A percentile compares a stretch with the other conserved stretches of the same genome.
Conservation (phyloP, 768 basidiomycete genomes). For the Suillus bovinus region DNA sequence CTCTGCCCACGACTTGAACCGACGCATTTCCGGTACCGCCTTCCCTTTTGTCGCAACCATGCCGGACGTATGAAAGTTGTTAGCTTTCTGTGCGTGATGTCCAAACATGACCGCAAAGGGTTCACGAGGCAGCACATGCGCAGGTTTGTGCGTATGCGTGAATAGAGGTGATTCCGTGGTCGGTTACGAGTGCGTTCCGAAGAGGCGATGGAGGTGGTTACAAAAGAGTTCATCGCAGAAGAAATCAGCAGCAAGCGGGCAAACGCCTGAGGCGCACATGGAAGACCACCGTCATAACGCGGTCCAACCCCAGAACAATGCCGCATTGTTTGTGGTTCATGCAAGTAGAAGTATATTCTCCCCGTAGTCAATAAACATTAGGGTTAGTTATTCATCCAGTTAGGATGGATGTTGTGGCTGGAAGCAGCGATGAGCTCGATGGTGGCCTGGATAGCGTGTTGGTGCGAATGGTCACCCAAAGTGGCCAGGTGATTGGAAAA, state of each 20-base stretch:
- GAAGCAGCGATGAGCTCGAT: conserved; percentile 32
- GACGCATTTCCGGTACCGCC: conserved; percentile 51
- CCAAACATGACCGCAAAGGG: conserved; percentile 33
- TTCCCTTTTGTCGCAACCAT: conserved; percentile 36
- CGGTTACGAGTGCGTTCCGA: conserved; percentile 48
- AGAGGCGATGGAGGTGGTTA: conserved; percentile 43
- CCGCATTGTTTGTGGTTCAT: conserved; percentile 21
- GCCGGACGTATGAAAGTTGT: conserved; percentile 26
- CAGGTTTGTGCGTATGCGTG: conserved; percentile 43
- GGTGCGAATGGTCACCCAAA: conserved; percentile 43
- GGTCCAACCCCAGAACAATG: conserved; percentile 20
- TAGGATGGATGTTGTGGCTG: conserved; percentile 56
- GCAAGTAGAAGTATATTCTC: conserved; percentile 27
- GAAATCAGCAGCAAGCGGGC: conserved; percentile 24
- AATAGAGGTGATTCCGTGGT: conserved; percentile 17
- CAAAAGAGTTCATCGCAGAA: conserved; percentile 42
- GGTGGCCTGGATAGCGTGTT: conserved; percentile 28
- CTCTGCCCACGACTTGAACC: conserved; percentile 30
- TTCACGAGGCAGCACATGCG: conserved; percentile 55
- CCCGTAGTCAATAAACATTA: conserved; percentile 43
- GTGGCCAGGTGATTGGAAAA: conserved; percentile 42
- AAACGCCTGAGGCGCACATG: conserved; percentile 16
- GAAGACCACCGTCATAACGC: conserved; percentile 11
- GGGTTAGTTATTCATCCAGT: conserved; percentile 59
- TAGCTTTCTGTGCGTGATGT: conserved; percentile 27